A percentile compares a stretch with the other conserved stretches of the same genome.
These are phyloP conservation scores for Annulohypoxylon truncatum DNA, from an alignment of 2,329 filamentous ascomycete species.

Conservation along the genomic window DNA sequence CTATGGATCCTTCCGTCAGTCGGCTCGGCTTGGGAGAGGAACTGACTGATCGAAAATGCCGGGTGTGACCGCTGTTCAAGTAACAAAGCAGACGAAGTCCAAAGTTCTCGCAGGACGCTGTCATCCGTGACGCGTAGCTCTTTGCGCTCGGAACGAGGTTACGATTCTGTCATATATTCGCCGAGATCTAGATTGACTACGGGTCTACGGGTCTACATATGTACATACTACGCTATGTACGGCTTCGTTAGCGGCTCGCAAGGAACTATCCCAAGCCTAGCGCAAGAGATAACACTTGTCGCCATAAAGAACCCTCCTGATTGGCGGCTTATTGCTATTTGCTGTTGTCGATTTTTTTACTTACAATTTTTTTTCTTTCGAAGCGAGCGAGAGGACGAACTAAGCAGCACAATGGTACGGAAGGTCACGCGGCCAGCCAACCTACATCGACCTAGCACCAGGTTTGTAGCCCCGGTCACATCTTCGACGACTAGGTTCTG, in stretches of 20 bases:
- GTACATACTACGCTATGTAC: background rate
- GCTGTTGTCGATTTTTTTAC: conserved; percentile 42
- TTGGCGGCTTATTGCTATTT: conserved; percentile 35
- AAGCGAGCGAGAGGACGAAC: conserved; percentile 9
- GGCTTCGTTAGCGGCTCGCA: conserved; percentile 31
- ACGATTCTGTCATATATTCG: conserved; percentile 36
- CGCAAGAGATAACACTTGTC: conserved; percentile 36
- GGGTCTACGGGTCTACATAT: conserved; percentile 28
- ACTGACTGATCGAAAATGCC: background rate
- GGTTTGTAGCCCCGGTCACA: conserved; percentile 29
- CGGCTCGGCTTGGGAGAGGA: background rate
- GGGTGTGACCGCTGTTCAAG: background rate
- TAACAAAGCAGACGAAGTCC: background rate
- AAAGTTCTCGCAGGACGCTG: background rate
- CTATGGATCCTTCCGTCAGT: conserved; percentile 20
- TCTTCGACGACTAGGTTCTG: conserved; percentile 4
- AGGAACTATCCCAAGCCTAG: conserved; percentile 16
- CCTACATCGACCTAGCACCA: conserved; percentile 18
- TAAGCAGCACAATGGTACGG: conserved; percentile 29
- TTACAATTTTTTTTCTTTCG: conserved; percentile 29
- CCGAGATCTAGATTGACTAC: conserved; percentile 40
- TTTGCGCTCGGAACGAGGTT: conserved; percentile 17
- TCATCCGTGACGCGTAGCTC: conserved; percentile 16
- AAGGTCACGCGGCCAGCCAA: conserved; percentile 45
- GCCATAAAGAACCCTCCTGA: conserved; percentile 20